Base-by-base conservation (phyloP, 2,329 filamentous ascomycete genomes). In the Trichoderma breve region DNA sequence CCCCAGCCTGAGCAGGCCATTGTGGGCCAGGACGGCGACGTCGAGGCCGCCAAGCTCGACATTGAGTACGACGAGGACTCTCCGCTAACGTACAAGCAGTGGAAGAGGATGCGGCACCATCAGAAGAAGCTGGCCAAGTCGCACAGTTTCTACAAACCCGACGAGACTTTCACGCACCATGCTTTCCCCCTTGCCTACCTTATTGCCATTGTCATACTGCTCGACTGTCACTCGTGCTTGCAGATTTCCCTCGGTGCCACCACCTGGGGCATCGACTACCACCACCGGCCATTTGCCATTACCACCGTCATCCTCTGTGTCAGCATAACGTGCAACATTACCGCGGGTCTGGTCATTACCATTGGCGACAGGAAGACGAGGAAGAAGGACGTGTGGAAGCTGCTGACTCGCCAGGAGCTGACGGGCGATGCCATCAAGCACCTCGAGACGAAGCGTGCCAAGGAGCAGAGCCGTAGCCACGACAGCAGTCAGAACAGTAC, bases 121-220 rank as follows among this genome's bases (percentile, higher is more conserved):
- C 92, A 95, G 78, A 87, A 85, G 75, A 95, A 95, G 77, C 92
- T 96, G 77, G 87, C 91, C 78, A 93, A 92, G 76, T 94, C 91
- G 0, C 93, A 97, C 79, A 94, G 92, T 6, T 97, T 95, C 81
- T 97, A 97, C 85, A 95, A 95, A 77, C 93, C 93, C 0, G 92
- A 97, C 80, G 93, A 97, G 81, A 97, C 93, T 0, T 85, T 89
- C 39, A 97, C 93, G 0, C 93, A 97, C 79, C 86, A 90, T 78
- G 91, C 93, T 0, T 97, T 97, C 73, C 93, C 93, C 0, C 84
- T 95, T 1, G 86, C 87, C 36, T 85, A 94, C 6, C 89, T 97
- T 36, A 86, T 96, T 47, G 90, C 92, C 71, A 90, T 95, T 72
- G 91, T 95, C n/a, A 85, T 93, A 7, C 84, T 97, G 3, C 86